Evolutionary conservation across 2,329 filamentous ascomycete species (phyloP).

Genomic region (Penicillium hesseltinei): DNA sequence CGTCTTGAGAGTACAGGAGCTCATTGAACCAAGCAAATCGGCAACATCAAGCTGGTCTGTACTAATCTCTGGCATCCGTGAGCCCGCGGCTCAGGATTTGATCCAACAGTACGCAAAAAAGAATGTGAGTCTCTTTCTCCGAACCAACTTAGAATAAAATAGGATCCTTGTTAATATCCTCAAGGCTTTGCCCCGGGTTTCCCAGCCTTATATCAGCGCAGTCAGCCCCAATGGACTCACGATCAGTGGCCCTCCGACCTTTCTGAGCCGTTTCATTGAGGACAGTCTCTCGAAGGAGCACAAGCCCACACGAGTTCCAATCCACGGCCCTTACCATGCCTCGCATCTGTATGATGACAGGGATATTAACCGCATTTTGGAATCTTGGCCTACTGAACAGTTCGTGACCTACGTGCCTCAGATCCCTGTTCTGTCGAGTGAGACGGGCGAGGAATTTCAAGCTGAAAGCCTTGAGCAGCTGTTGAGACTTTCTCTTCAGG

Average conservation of each 20-base stretch:
- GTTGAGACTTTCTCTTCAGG: slow-evolving; percentile 34
- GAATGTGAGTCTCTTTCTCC: slow-evolving; percentile 24
- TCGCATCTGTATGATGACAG: slow-evolving; percentile 53
- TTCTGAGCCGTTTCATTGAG: slow-evolving; percentile 53
- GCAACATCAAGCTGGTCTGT: slow-evolving; percentile 42
- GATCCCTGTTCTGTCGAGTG: slow-evolving; percentile 41
- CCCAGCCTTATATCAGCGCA: slow-evolving; percentile 58
- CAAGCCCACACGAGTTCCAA: slow-evolving; percentile 53
- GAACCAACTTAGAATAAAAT: background rate
- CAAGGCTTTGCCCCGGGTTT: slow-evolving; percentile 49
- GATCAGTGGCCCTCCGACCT: slow-evolving; percentile 58
- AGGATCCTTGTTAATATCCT: slow-evolving; percentile 1
- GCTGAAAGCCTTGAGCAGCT: slow-evolving; percentile 33
- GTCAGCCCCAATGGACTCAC: slow-evolving; percentile 60
- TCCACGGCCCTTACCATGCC: slow-evolving; percentile 61
- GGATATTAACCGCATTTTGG: slow-evolving; percentile 54
- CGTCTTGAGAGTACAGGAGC: slow-evolving; percentile 38
- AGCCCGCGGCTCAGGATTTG: slow-evolving; percentile 28
- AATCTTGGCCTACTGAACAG: slow-evolving; percentile 31
- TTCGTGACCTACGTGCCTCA: slow-evolving; percentile 28
- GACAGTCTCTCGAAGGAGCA: slow-evolving; percentile 49
- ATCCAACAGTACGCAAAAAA: slow-evolving; percentile 25
- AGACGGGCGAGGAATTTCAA: slow-evolving; percentile 33
- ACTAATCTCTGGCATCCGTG: slow-evolving; percentile 40
- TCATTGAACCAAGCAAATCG: slow-evolving; percentile 33